Conservation (phyloP, 352 stramenopile genomes). For the Vaucheria bursata region DNA sequence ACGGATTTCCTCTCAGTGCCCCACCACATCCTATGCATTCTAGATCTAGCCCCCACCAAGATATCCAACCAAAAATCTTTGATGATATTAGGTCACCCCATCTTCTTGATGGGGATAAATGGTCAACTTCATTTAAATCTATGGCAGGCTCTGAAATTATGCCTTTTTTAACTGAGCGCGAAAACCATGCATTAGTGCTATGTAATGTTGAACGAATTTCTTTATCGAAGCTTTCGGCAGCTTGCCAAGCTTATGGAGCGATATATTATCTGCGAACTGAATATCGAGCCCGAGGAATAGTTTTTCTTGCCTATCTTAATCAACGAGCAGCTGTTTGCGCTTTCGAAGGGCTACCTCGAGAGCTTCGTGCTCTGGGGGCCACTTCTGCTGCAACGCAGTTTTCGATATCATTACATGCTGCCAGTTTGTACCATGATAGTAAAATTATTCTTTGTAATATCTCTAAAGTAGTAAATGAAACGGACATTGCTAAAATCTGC, state of each 20-base stretch:
- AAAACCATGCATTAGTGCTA: conserved; percentile 40
- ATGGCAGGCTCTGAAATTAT: conserved; percentile 40
- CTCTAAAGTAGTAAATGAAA: neutral
- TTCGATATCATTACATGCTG: conserved; percentile 42
- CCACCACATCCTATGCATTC: neutral
- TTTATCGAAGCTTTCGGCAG: conserved; percentile 22
- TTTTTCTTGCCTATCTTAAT: conserved; percentile 49
- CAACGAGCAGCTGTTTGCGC: conserved; percentile 36
- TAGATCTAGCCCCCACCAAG: neutral
- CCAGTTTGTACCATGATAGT: conserved; percentile 30
- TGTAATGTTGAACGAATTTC: conserved; percentile 44
- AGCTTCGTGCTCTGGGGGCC: conserved; percentile 21
- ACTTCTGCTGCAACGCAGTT: conserved; percentile 27
- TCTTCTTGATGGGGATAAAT: conserved; percentile 30
- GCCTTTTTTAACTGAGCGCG: conserved; percentile 42
- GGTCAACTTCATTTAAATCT: conserved; percentile 38
- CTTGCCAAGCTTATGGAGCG: conserved; percentile 34
- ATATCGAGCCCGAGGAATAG: conserved; percentile 21
- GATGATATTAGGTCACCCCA: neutral
- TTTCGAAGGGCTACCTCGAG: conserved; percentile 16
- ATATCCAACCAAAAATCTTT: neutral
- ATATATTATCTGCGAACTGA: conserved; percentile 47
- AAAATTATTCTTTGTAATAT: conserved; percentile 37
- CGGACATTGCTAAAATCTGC: neutral
- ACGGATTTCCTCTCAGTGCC: neutral